Percentiles rank a stretch among this genome's conserved stretches.
Evolutionary conservation across 352 stramenopile genomes (phyloP).

Genomic region (Phytophthora hibernalis): DNA sequence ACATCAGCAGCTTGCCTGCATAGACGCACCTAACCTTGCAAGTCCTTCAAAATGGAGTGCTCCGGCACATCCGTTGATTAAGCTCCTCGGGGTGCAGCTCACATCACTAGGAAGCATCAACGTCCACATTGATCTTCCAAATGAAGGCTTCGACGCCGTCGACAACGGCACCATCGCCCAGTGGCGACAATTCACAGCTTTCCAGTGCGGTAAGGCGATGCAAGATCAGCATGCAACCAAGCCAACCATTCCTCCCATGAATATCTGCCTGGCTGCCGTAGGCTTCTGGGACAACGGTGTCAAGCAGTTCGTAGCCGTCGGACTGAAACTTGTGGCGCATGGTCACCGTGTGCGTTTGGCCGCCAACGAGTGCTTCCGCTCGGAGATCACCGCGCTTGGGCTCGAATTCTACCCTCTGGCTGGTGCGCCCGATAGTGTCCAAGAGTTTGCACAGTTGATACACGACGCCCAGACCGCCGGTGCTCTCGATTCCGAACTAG

Average conservation of each 20-base stretch:
- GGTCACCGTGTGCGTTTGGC: slow-evolving; percentile 84
- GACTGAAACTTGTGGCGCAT: slow-evolving; percentile 48
- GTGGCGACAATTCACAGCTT: slow-evolving; percentile 15
- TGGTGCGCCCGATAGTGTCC: slow-evolving; percentile 14
- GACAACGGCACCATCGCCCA: slow-evolving; percentile 5
- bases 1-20: neutral
- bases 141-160: slow-evolving; percentile 6
- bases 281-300: slow-evolving; percentile 55
- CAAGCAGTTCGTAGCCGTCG: slow-evolving; percentile 60
- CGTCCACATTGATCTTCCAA: slow-evolving; percentile 1
- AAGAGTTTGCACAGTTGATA: slow-evolving; percentile 23
- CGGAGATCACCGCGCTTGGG: slow-evolving; percentile 46
- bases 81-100: neutral
- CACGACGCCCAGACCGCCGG: slow-evolving; percentile 10
- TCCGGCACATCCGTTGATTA: neutral
- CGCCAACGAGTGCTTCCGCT: slow-evolving; percentile 64
- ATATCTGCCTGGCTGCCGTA: slow-evolving; percentile 39
- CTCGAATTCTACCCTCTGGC: slow-evolving; percentile 52
- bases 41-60: neutral
- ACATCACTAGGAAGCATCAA: slow-evolving; percentile 10
- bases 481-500: slow-evolving; percentile 28
- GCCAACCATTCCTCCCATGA: slow-evolving; percentile 35
- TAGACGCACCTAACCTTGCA: neutral
- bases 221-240: slow-evolving; percentile 13
- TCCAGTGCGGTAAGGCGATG: slow-evolving; percentile 10